Conservation (phyloP, 345 rosid species). For the Combretum micranthum region DNA sequence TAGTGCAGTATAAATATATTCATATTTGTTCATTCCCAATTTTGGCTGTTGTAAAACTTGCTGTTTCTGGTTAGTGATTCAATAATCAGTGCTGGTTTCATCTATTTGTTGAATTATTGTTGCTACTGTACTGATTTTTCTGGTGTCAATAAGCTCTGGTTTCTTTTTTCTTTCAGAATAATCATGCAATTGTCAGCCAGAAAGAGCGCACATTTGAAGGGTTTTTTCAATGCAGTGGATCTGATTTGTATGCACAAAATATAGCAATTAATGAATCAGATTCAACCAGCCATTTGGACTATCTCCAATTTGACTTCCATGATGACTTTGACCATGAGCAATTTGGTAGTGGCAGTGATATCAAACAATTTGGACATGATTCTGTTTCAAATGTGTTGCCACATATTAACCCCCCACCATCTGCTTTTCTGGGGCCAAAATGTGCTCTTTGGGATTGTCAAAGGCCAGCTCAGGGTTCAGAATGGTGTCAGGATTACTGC, state of each 20-base stretch:
- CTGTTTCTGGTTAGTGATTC: neutral
- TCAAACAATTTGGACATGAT: constrained; percentile 23
- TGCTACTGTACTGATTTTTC: neutral
- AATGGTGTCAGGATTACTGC: constrained; percentile 58
- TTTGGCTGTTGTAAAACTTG: neutral
- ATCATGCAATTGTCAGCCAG: constrained; percentile 23
- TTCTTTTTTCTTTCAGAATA: constrained; percentile 38
- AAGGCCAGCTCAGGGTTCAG: constrained; percentile 70
- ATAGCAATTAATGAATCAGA: constrained; percentile 25
- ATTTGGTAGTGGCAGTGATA: constrained; percentile 22
- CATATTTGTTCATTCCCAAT: neutral
- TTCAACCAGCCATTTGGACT: constrained; percentile 39
- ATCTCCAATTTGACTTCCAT: constrained; percentile 33
- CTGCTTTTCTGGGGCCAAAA: constrained; percentile 79
- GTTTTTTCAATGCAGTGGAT: constrained; percentile 33
- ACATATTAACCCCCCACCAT: constrained; percentile 48
- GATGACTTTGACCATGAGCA: constrained; percentile 37
- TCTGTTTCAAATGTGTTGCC: constrained; percentile 28
- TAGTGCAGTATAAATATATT: no score
- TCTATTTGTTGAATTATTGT: neutral
- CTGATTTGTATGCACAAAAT: constrained; percentile 25
- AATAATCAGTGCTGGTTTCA: no score
- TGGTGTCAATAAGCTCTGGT: neutral
- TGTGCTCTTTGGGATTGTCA: constrained; percentile 95
- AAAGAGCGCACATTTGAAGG: constrained; percentile 32